These are phyloP conservation scores for Rhodotorula mucilaginosa DNA, from an alignment of 1,284 basidiomycete species.

Conservation along the genomic window DNA sequence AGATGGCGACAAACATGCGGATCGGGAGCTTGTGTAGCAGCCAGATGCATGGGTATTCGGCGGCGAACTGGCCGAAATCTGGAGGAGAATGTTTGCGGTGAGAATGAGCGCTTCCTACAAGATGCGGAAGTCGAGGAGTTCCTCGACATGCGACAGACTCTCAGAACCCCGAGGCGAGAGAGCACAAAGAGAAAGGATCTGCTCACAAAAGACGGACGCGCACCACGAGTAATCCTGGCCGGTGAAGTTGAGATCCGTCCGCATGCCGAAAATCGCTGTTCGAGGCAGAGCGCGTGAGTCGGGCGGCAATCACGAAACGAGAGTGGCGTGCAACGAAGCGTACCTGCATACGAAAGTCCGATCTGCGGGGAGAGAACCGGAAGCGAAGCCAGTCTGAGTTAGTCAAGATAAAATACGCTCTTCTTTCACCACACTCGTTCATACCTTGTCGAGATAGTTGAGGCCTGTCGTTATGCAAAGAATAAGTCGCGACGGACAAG, in stretches of 20 bases:
- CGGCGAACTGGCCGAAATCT: constrained; percentile 21
- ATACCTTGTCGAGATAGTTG: constrained; percentile 15
- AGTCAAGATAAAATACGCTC: no score
- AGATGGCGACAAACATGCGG: constrained; percentile 14
- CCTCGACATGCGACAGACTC: background rate
- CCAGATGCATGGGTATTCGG: constrained; percentile 17
- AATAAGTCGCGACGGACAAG: background rate
- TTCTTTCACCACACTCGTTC: background rate
- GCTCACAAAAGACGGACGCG: constrained; percentile 24
- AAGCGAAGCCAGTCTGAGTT: no score
- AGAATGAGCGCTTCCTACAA: background rate
- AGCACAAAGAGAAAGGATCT: background rate
- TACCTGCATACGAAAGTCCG: constrained; percentile 24
- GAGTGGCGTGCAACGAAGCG: background rate
- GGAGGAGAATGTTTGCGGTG: background rate
- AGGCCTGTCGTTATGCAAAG: background rate
- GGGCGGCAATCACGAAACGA: no score
- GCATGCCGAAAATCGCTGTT: constrained; percentile 39
- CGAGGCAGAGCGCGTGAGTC: background rate
- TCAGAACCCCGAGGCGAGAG: background rate
- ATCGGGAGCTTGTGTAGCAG: constrained; percentile 23
- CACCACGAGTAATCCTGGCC: constrained; percentile 19
- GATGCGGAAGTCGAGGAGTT: background rate
- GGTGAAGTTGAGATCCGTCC: constrained; percentile 13
- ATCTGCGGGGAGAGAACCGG: background rate